These are phyloP conservation scores for Aristolochia californica DNA, from an alignment of 164 flowering plant genomes.

Conservation along the genomic window DNA sequence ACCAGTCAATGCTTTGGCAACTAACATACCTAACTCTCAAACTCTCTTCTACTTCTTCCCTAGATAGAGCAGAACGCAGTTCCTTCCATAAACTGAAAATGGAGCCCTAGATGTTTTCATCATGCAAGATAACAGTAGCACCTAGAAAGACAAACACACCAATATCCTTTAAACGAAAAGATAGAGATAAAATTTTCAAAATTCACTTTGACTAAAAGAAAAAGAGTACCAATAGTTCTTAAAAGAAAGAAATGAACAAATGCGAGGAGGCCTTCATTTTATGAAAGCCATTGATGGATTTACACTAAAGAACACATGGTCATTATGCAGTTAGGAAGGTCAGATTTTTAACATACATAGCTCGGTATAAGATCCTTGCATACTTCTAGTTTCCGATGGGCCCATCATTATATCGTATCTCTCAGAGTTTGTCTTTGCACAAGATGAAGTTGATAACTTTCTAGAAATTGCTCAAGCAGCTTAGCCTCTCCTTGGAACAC, in stretches of 20 bases:
- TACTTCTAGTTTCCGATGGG: slow-evolving; percentile 18
- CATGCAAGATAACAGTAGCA: slow-evolving; percentile 86
- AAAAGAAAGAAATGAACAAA: too few species aligned
- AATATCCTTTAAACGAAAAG: background rate
- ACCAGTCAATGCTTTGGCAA: too few species aligned
- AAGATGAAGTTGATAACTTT: slow-evolving; percentile 67
- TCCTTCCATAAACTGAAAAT: slow-evolving; percentile 71
- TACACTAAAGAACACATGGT: too few species aligned
- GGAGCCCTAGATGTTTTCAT: slow-evolving; percentile 74
- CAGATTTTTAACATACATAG: slow-evolving; percentile 37
- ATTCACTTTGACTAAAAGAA: background rate
- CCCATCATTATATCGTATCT: slow-evolving; percentile 2
- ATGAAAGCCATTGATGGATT: too few species aligned
- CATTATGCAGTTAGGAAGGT: too few species aligned
- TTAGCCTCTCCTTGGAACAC: slow-evolving; percentile 65
- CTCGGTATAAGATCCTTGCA: slow-evolving; percentile 55
- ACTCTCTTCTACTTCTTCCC: slow-evolving; percentile 95
- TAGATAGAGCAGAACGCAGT: slow-evolving; percentile 45
- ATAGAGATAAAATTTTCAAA: too few species aligned
- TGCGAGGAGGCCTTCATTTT: too few species aligned
- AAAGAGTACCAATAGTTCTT: background rate
- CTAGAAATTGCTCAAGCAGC: slow-evolving; percentile 50
- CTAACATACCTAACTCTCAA: too few species aligned
- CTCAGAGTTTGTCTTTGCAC: slow-evolving; percentile 15
- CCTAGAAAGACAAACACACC: slow-evolving; percentile 31